These are phyloP conservation scores for Litsea cubeba DNA, from an alignment of 164 flowering plant genomes.

Conservation along the genomic window DNA sequence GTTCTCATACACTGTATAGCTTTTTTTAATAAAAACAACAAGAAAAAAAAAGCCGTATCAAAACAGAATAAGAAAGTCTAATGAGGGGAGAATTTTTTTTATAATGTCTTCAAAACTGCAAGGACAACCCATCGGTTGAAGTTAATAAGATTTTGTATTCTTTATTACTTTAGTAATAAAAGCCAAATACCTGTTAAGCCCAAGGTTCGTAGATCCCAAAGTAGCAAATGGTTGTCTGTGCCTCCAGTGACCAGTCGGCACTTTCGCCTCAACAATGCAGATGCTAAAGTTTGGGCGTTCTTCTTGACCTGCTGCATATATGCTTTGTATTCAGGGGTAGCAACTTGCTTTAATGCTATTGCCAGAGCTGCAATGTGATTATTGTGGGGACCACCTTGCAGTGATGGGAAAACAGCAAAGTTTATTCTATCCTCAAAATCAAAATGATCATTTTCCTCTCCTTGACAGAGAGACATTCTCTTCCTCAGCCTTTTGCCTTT, in stretches of 20 bases:
- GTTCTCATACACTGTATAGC: no score
- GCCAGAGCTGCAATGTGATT: conserved; percentile 97
- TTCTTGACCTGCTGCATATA: conserved; percentile 85
- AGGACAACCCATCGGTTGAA: no score
- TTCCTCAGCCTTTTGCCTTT: conserved; percentile 61
- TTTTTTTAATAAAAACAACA: no score
- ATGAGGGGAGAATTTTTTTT: no score
- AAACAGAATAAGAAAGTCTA: no score
- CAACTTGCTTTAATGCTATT: conserved; percentile 83
- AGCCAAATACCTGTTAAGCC: conserved; percentile 62
- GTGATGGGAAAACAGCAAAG: conserved; percentile 81
- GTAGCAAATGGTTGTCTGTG: conserved; percentile 86
- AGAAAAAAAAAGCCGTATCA: no score
- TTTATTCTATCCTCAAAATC: conserved; percentile 88
- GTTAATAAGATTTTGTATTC: no score
- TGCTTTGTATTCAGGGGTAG: conserved; percentile 71
- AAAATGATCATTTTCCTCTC: conserved; percentile 51
- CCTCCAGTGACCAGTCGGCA: conserved; percentile 90
- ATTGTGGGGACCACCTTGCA: conserved; percentile 97
- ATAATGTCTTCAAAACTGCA: no score
- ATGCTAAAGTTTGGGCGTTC: conserved; percentile 86
- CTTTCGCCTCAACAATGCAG: conserved; percentile 62
- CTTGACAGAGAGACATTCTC: conserved; percentile 37
- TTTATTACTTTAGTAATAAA: no score
- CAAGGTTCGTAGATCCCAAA: conserved; percentile 77